Conservation (phyloP, 805 yeast species). For the Candida succiphila region DNA sequence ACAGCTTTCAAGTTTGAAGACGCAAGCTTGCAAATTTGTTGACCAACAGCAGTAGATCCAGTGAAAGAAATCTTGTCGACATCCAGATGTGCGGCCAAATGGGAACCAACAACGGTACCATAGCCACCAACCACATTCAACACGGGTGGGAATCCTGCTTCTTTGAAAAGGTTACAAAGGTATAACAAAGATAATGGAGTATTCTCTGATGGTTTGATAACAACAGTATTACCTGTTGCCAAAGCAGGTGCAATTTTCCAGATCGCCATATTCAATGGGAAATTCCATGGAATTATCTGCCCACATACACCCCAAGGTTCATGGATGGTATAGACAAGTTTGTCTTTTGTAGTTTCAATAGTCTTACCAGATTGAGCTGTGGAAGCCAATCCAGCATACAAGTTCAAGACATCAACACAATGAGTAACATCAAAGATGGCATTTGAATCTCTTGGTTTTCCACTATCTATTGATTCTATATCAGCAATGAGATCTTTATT, state of each 20-base stretch:
- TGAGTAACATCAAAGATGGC: slow-evolving; percentile 52
- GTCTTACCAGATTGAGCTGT: slow-evolving; percentile 51
- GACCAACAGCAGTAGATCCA: slow-evolving; percentile 67
- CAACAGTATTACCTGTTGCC: slow-evolving; percentile 57
- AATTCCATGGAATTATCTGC: slow-evolving; percentile 66
- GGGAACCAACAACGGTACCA: slow-evolving; percentile 51
- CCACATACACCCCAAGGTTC: slow-evolving; percentile 68
- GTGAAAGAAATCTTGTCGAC: slow-evolving; percentile 60
- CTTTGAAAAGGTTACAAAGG: slow-evolving; percentile 39
- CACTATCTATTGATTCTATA: slow-evolving; percentile 50
- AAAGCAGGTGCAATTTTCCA: slow-evolving; percentile 65
- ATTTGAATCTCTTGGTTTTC: slow-evolving; percentile 43
- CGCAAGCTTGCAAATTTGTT: slow-evolving; percentile 69
- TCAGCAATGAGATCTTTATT: slow-evolving; percentile 42
- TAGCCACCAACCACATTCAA: slow-evolving; percentile 53
- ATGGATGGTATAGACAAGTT: slow-evolving; percentile 51
- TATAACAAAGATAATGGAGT: slow-evolving; percentile 59
- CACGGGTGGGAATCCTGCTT: slow-evolving; percentile 56
- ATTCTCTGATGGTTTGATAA: slow-evolving; percentile 54
- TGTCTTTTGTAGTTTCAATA: slow-evolving; percentile 46
- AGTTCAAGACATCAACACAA: slow-evolving; percentile 45
- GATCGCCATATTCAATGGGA: slow-evolving; percentile 57
- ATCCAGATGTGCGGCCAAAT: slow-evolving; percentile 45
- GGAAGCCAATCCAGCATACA: slow-evolving; percentile 72
- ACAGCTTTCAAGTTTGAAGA: slow-evolving; percentile 82